Base-by-base conservation (phyloP, 805 yeast genomes). In the Diddensiella transvaalensis region DNA sequence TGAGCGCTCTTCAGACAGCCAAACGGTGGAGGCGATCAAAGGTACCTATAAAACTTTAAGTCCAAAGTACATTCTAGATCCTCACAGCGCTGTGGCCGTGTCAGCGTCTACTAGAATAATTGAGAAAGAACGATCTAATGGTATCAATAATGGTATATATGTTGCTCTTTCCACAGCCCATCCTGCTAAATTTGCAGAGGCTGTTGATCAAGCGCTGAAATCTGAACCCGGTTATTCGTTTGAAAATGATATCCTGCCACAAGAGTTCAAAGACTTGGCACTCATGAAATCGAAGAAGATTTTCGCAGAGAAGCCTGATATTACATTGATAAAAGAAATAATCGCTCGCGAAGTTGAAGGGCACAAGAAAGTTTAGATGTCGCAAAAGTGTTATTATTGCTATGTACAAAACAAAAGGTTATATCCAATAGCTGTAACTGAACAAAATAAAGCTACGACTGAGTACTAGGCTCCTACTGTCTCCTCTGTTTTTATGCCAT, bases 141-240 rank as follows among this genome's bases (percentile, higher is more conserved):
- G 69, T 33, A 60, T 53, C 6, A 50, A 66, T 19, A 63, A 71
- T 23, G 68, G 74, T 35, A 42, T 40, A 40, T 77, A 76, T 57
- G 76, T 93, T 40, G 85, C 96, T 3, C 78, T 93, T 50, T 85
- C 97, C 8, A 93, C 99, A 42, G 99, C 99, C 5, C 99, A 93
- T 66, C 99, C 99, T 38, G 99, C 99, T 52, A 93, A 93, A 71
- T 93, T 93, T 63, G 87, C 96, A 22, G 97, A 88, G 54, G 99
- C 96, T 44, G 99, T 93, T 22, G 84, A 90, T 67, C 71, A 77
- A 59, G 88, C 98, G 2, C 75, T 93, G 56, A 64, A 69, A 40
- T 75, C 75, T 1, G 75, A 80, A 52, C 78, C 75, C 10, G 89
- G 80, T 18, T 93, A 93, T 71, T 80, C 89, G 3, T 93, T 93